A percentile compares a stretch with the other conserved stretches of the same genome.
Conservation (phyloP, 1,139 yeast species). For the Yamadazyma mexicana region DNA sequence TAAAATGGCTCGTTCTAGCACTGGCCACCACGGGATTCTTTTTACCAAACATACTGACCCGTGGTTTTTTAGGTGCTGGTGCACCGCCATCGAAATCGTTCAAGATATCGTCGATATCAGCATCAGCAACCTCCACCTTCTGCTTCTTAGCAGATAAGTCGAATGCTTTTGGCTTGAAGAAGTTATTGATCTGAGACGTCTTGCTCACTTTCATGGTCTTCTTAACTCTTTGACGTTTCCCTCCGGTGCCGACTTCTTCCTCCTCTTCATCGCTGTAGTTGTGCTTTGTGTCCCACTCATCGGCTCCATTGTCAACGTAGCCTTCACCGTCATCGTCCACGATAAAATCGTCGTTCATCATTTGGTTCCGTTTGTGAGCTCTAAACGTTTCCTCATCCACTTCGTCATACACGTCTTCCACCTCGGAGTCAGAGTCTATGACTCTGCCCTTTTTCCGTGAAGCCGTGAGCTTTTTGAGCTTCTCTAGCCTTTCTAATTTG, state of each 20-base stretch:
- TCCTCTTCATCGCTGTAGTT: conserved; percentile 57
- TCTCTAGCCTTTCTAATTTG: conserved; percentile 24
- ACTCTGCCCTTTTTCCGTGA: conserved; percentile 40
- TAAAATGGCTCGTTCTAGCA: conserved; percentile 1
- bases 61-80: conserved; percentile 9
- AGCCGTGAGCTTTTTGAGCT: conserved; percentile 39
- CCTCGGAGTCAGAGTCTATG: conserved; percentile 23
- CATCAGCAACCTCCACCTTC: conserved; percentile 26
- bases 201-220: conserved; percentile 41
- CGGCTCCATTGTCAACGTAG: conserved; percentile 88
- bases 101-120: conserved; percentile 47
- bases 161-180: conserved; percentile 44
- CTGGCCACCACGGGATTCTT: conserved; percentile 2
- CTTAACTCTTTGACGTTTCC: conserved; percentile 29
- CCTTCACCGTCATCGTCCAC: conserved; percentile 92
- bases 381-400: conserved; percentile 81
- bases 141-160: conserved; percentile 16
- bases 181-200: conserved; percentile 52
- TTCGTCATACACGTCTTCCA: conserved; percentile 72
- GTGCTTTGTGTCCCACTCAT: conserved; percentile 73
- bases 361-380: conserved; percentile 72
- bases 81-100: conserved; percentile 34
- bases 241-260: conserved; percentile 20
- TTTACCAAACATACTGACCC: conserved; percentile 10
- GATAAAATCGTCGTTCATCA: conserved; percentile 87